Evolutionary conservation across 148 eudicot species (phyloP).

Genomic region (Tetragonia tetragonoides): DNA sequence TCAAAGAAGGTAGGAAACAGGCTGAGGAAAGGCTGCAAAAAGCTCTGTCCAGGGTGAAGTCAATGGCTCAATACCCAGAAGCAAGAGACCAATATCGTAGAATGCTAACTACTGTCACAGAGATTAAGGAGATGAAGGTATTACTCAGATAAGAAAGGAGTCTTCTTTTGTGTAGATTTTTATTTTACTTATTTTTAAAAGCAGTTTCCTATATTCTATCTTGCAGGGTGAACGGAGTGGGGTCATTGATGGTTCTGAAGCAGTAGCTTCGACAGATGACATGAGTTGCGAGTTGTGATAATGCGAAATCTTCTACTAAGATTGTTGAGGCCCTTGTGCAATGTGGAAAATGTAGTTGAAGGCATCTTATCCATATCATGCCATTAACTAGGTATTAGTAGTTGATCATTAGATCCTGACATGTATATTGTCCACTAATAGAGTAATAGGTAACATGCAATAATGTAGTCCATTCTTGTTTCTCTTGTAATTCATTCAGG

Average conservation of each 20-base stretch:
- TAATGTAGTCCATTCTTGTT: too few relatives aligned
- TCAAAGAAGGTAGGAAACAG: slow-evolving; percentile 80
- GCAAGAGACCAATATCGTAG: slow-evolving; percentile 86
- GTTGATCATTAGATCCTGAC: too few relatives aligned
- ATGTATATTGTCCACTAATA: too few relatives aligned
- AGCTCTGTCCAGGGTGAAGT: slow-evolving; percentile 79
- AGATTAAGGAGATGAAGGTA: slow-evolving; percentile 67
- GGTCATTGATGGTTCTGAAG: slow-evolving; percentile 34
- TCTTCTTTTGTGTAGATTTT: neutral
- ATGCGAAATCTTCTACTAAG: neutral
- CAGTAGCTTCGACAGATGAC: slow-evolving; percentile 41
- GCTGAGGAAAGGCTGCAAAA: slow-evolving; percentile 72
- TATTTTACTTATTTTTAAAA: neutral
- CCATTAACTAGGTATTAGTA: neutral
- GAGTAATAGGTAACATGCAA: too few relatives aligned
- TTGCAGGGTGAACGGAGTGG: slow-evolving; percentile 38
- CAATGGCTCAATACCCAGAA: slow-evolving; percentile 88
- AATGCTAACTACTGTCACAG: slow-evolving; percentile 65
- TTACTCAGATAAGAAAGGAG: neutral
- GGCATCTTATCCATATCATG: neutral
- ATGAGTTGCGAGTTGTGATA: slow-evolving; percentile 44
- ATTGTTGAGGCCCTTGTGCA: neutral
- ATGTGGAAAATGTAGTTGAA: neutral
- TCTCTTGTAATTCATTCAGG: too few relatives aligned
- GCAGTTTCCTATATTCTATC: neutral